phyloP scores from a whole-genome alignment of 2,329 filamentous ascomycete species.

The Colletotrichum sp. region DNA sequence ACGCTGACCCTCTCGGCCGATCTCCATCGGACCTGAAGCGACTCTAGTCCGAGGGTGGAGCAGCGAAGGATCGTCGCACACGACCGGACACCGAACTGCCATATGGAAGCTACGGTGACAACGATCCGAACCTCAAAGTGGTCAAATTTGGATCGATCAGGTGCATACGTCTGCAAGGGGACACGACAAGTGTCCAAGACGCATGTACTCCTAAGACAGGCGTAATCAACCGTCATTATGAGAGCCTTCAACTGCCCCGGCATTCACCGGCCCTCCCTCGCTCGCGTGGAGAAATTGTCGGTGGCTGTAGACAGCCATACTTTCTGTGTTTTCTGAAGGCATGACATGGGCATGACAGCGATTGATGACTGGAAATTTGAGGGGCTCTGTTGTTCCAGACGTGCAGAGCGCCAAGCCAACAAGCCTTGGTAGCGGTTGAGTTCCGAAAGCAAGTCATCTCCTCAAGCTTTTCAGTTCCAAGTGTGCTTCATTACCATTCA shows the following conservation, averaged over 20 bases:
- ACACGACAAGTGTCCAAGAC: not conserved
- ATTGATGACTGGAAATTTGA: not conserved
- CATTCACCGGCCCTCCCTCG: not conserved
- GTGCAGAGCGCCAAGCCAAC: not conserved
- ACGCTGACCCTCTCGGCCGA: not conserved
- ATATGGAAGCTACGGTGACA: not conserved
- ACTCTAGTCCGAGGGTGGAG: not conserved
- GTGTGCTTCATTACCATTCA: not conserved
- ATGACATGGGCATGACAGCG: not conserved
- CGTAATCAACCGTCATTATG: not conserved
- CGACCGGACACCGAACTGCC: not conserved
- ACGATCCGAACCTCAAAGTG: not conserved
- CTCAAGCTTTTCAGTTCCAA: not conserved
- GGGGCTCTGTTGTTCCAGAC: not conserved
- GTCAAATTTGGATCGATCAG: not conserved
- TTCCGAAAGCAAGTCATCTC: not conserved
- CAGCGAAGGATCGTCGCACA: not conserved
- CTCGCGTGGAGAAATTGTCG: not conserved
- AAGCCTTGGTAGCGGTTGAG: not conserved
- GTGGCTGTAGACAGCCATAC: not conserved
- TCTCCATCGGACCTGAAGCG: not conserved
- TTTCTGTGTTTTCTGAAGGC: not conserved
- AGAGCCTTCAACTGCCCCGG: not conserved
- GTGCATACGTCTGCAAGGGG: not conserved
- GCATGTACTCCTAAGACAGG: not conserved